Percentiles rank a stretch among this genome's conserved stretches.
phyloP scores from a whole-genome alignment of 2,329 filamentous ascomycete genomes.

The Dendryphion nanum region DNA sequence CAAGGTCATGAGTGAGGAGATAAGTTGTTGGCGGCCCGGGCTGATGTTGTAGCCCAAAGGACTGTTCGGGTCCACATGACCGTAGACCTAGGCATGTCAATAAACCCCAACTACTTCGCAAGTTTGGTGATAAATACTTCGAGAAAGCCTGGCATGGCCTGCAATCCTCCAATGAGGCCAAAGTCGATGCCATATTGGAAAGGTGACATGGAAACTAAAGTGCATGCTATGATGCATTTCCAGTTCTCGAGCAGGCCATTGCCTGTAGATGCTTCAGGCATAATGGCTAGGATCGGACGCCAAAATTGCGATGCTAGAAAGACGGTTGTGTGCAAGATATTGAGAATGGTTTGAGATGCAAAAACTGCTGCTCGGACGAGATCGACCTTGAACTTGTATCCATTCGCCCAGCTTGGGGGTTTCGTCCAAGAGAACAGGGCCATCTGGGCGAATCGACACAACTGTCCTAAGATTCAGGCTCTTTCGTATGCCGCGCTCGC shows the following conservation, averaged over 20 bases:
- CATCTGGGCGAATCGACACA: conserved; percentile 18
- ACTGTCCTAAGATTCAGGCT: too few species aligned
- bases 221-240: conserved; percentile 50
- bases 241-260: conserved; percentile 42
- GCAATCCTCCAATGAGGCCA: conserved; percentile 50
- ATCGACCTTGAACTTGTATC: too few species aligned
- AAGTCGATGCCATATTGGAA: conserved; percentile 57
- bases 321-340: background rate
- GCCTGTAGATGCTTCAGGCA: conserved; percentile 19
- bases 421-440: too few species aligned
- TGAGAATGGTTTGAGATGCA: conserved; percentile 1
- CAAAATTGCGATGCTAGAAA: too few species aligned
- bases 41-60: conserved; percentile 48
- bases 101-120: background rate
- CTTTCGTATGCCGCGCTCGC: too few species aligned
- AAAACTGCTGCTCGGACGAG: too few species aligned
- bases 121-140: conserved; percentile 28
- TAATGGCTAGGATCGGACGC: too few species aligned
- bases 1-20: conserved; percentile 47
- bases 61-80: conserved; percentile 22
- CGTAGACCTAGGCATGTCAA: conserved; percentile 21
- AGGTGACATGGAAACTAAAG: conserved; percentile 49
- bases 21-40: conserved; percentile 42
- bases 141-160: conserved; percentile 53
- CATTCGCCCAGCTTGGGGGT: too few species aligned